A percentile compares a stretch with the other conserved stretches of the same genome.
Conservation (phyloP, 305 asterid species). For the Euphrasia arctica region DNA sequence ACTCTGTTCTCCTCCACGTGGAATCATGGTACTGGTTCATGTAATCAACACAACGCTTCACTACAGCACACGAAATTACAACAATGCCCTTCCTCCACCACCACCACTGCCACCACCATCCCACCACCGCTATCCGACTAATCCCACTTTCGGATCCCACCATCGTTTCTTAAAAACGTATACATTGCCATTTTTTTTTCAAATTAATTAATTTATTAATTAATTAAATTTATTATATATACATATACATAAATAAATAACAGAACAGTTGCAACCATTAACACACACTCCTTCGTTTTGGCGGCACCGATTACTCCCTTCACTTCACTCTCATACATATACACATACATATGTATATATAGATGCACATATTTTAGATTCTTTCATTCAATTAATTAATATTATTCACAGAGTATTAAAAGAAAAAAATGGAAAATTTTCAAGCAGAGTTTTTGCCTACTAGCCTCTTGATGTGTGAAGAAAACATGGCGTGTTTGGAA, state of each 20-base stretch:
- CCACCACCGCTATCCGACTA: too few species aligned
- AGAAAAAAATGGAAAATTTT: slow-evolving; percentile 32
- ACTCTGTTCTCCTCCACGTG: slow-evolving; percentile 7
- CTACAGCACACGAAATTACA: too few species aligned
- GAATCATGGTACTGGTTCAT: background rate
- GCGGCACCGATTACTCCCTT: background rate
- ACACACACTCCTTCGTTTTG: slow-evolving; percentile 29
- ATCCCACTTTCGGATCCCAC: too few species aligned
- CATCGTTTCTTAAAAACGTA: too few species aligned
- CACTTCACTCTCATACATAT: background rate
- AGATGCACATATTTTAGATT: background rate
- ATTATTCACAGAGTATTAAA: background rate
- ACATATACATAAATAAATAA: too few species aligned
- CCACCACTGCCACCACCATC: too few species aligned
- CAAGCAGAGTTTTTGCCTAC: background rate
- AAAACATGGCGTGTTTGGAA: slow-evolving; percentile 20
- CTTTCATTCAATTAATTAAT: background rate
- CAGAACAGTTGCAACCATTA: slow-evolving; percentile 19
- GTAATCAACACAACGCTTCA: background rate
- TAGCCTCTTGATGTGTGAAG: slow-evolving; percentile 27
- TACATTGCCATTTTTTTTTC: too few species aligned
- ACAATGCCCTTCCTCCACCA: too few species aligned
- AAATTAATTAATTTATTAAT: too few species aligned
- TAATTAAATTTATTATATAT: too few species aligned
- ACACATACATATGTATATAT: background rate